These are phyloP conservation scores for Nitzschia sp. DNA, from an alignment of 108 stramenopile species.

Conservation along the genomic window DNA sequence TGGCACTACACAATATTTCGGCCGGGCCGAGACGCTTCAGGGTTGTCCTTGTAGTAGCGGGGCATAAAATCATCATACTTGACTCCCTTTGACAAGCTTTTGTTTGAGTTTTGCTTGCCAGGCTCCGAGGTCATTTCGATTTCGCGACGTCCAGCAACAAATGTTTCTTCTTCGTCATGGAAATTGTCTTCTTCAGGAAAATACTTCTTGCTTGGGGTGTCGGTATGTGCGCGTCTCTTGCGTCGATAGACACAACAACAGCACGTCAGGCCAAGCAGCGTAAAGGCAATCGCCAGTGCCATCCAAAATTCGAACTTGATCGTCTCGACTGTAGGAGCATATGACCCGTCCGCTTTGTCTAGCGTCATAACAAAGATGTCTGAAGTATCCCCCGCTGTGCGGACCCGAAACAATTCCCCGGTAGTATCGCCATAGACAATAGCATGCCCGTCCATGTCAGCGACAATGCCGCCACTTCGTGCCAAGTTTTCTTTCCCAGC, in stretches of 20 bases:
- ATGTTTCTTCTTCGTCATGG: background rate
- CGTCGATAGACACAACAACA: background rate
- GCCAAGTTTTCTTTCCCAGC: constrained; percentile 32
- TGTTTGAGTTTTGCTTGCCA: background rate
- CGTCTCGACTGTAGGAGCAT: background rate
- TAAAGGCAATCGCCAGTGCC: background rate
- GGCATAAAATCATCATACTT: background rate
- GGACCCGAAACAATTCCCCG: constrained; percentile 35
- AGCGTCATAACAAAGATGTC: constrained; percentile 24
- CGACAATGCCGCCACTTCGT: constrained; percentile 16
- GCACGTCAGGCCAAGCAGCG: background rate
- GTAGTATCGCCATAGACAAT: constrained; percentile 45
- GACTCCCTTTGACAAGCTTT: background rate
- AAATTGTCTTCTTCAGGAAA: background rate
- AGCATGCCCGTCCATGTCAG: constrained; percentile 35
- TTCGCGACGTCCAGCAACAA: background rate
- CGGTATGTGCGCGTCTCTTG: background rate
- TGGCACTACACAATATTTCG: background rate
- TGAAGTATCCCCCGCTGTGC: background rate
- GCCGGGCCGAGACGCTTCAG: background rate
- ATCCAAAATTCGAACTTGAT: background rate
- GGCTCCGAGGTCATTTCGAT: background rate
- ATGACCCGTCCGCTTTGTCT: background rate
- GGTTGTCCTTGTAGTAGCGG: background rate
- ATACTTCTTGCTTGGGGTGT: background rate